Base-by-base conservation (phyloP, 2,329 filamentous ascomycete genomes). In the Venturia aucupariae region DNA sequence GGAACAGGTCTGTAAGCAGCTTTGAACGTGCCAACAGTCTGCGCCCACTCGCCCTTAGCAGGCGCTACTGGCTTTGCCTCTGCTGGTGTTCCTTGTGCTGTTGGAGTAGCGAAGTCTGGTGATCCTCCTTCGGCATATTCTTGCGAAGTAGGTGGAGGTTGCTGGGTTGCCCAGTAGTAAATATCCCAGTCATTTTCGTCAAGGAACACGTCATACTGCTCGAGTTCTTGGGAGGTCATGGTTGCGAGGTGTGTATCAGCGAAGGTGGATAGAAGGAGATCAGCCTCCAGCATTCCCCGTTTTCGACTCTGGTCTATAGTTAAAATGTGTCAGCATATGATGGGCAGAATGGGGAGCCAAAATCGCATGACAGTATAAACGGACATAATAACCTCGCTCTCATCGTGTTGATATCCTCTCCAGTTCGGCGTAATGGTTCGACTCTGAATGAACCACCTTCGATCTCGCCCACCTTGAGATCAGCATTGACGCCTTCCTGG, bases 111-210 rank as follows among this genome's bases (percentile, higher is more conserved):
- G 66, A 76, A 67, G 15, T 75, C 75, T 2, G 76, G 71, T n/a
- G 76, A 76, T 32, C 76, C 78, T 35, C 82, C 81, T 68, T 85
- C 82, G 5, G 82, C 81, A 59, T 80, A 80, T 65, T 84, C 80
- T 63, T 80, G 75, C 41, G 85, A 82, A n/a, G 83, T 83, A 1
- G 81, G 78, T 4, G 83, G 78, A 15, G 87, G 82, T 70, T 91
- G 86, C 77, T 99, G 94, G 19, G 94, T 99, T 3, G 90, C 91
- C 94, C 94, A 99, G 82, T 99, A 99, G 82, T 99, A 99, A 67
- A 99, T 97, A 75, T 99, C 94, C 94, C 94, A 99, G 80, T 99
- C 94, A 77, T 99, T 99, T 79, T 99, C 94, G 77, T 99, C 94
- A 65, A 99, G 86, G 80, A 99, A 95, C 35, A 83, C 80, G 75